Conservation (phyloP, 257 asterid species). For the Solanum chmielewskii region DNA sequence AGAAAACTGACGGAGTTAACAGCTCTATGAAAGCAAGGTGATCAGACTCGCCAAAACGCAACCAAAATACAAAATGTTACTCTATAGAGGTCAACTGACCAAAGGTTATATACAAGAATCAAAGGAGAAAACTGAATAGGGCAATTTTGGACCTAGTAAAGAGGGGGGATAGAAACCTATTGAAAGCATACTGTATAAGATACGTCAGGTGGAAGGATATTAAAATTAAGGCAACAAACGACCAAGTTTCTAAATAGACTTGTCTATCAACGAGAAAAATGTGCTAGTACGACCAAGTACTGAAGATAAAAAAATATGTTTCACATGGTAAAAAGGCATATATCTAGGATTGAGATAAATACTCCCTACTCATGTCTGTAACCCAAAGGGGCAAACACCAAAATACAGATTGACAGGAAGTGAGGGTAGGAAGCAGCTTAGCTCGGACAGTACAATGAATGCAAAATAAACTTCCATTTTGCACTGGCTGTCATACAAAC, state of each 20-base stretch:
- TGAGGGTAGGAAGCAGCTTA: background rate
- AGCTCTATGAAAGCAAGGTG: background rate
- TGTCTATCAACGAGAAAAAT: background rate
- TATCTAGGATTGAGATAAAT: background rate
- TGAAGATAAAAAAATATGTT: background rate
- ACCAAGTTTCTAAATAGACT: background rate
- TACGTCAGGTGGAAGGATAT: background rate
- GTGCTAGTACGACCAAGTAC: background rate
- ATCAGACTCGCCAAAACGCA: background rate
- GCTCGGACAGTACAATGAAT: background rate
- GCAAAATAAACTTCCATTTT: background rate
- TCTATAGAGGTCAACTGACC: background rate
- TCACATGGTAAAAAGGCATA: background rate
- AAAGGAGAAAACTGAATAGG: background rate
- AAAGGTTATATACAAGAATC: background rate
- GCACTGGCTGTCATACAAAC: background rate
- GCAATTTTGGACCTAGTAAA: background rate
- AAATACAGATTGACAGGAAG: background rate
- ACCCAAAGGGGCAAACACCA: background rate
- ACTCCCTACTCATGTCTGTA: background rate
- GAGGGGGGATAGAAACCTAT: background rate
- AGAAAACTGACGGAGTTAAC: background rate
- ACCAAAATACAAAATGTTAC: background rate
- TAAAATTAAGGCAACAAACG: background rate
- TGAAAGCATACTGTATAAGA: background rate